These are phyloP conservation scores for Cytospora paraplurivora DNA, from an alignment of 2,329 filamentous ascomycete genomes.

Conservation along the genomic window DNA sequence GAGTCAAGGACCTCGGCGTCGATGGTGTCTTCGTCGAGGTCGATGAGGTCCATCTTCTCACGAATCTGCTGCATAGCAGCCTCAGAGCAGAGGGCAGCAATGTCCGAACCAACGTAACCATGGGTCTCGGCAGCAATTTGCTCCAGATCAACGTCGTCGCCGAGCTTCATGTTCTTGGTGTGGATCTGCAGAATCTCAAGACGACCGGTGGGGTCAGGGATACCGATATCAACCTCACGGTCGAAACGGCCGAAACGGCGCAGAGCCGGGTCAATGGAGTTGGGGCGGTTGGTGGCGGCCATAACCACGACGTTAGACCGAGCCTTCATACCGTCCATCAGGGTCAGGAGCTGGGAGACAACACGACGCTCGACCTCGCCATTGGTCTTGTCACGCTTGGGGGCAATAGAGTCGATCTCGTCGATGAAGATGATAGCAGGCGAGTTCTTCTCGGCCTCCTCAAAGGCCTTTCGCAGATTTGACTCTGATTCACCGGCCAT, in stretches of 20 bases:
- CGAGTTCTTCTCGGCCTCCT: constrained; percentile 99
- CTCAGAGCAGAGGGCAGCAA: constrained; percentile 97
- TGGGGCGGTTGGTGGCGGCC: constrained; percentile 97
- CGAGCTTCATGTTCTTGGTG: constrained; percentile 99
- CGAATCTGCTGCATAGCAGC: constrained; percentile 99
- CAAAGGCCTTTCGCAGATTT: constrained; percentile 97
- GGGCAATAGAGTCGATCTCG: constrained; percentile 98
- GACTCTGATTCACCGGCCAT: constrained; percentile 99
- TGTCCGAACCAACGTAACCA: constrained; percentile 97
- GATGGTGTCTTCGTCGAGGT: constrained; percentile 98
- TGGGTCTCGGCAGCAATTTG: constrained; percentile 97
- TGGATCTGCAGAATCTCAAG: constrained; percentile 99
- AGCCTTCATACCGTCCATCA: constrained; percentile 99
- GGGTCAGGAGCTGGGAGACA: constrained; percentile 89
- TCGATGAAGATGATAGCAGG: constrained; percentile 99
- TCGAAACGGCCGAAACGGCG: constrained; percentile 99
- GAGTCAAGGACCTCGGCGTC: constrained; percentile 98
- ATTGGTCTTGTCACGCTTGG: constrained; percentile 99
- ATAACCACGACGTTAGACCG: constrained; percentile 98
- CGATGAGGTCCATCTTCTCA: constrained; percentile 99
- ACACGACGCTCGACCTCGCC: constrained; percentile 98
- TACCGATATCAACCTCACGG: constrained; percentile 97
- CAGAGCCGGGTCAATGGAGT: constrained; percentile 97
- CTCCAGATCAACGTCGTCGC: constrained; percentile 93
- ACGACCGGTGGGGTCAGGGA: constrained; percentile 96